A percentile compares a stretch with the other conserved stretches of the same genome.
Conservation (phyloP, 2,329 filamentous ascomycete genomes). For the Colletotrichum coccodes region DNA sequence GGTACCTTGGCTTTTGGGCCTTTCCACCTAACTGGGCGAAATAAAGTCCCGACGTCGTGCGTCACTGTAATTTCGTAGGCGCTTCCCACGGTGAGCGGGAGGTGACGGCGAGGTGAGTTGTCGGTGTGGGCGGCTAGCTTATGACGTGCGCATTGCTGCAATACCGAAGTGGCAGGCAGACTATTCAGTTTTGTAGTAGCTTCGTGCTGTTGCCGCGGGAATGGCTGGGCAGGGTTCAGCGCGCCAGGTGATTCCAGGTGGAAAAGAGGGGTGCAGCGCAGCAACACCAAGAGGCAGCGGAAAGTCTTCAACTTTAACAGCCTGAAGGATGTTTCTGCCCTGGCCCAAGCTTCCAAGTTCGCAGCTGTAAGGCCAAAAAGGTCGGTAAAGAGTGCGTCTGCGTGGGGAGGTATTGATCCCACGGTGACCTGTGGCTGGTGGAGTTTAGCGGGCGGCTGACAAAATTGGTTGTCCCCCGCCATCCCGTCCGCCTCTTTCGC, state of each 20-base stretch:
- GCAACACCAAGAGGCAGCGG: neutral
- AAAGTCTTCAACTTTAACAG: slow-evolving; percentile 1
- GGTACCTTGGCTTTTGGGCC: neutral
- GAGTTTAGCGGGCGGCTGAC: slow-evolving; percentile 35
- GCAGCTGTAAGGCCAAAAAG: neutral
- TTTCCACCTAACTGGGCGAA: neutral
- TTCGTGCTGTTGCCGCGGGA: slow-evolving; percentile 11
- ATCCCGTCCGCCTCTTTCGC: slow-evolving; percentile 31
- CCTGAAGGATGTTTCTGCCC: neutral
- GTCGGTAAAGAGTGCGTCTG: slow-evolving; percentile 4
- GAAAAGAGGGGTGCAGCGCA: slow-evolving; percentile 26
- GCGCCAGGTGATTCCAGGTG: slow-evolving; percentile 24
- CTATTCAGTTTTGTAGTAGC: slow-evolving; percentile 1
- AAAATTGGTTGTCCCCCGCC: slow-evolving; percentile 37
- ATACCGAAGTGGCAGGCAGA: slow-evolving; percentile 1
- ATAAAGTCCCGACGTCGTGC: neutral
- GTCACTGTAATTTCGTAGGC: neutral
- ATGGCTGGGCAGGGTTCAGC: slow-evolving; percentile 24
- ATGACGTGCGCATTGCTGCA: slow-evolving; percentile 21
- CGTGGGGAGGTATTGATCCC: slow-evolving; percentile 28
- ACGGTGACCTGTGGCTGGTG: slow-evolving; percentile 30
- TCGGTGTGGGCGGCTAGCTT: neutral
- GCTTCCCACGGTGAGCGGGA: neutral
- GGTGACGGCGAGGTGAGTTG: neutral
- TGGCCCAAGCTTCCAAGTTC: slow-evolving; percentile 6